Evolutionary conservation across 2,329 filamentous ascomycete species (phyloP).

Genomic region (Talaromyces marneffei): DNA sequence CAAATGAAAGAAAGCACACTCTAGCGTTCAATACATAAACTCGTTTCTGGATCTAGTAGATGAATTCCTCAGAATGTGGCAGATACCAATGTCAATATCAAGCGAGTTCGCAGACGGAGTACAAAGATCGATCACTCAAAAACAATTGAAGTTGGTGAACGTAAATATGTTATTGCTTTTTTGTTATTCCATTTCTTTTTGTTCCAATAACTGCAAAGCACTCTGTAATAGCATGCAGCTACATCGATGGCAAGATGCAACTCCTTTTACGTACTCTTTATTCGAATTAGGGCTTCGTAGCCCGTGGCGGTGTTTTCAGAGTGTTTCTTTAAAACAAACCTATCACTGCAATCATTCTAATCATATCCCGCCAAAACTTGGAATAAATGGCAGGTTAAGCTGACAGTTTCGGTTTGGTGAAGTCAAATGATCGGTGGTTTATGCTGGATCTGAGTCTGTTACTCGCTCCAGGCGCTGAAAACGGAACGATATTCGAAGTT

Average conservation of each 20-base stretch:
- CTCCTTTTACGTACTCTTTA: background rate
- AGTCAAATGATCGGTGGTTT: background rate
- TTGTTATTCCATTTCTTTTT: background rate
- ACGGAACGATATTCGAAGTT: background rate
- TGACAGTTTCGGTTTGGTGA: background rate
- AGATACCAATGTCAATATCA: background rate
- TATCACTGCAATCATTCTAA: background rate
- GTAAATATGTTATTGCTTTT: background rate
- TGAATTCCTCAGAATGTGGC: background rate
- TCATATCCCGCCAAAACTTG: too few relatives aligned
- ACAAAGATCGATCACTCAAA: background rate
- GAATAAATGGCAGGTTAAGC: background rate
- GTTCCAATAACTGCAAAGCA: background rate
- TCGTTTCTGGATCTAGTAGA: background rate
- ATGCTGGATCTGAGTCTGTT: background rate
- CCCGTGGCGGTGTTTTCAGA: background rate
- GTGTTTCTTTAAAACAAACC: background rate
- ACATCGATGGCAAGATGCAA: background rate
- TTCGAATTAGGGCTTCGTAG: background rate
- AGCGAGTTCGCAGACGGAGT: background rate
- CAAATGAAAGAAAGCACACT: background rate
- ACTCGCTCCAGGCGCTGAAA: background rate
- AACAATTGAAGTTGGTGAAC: background rate
- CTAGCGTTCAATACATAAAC: too few relatives aligned
- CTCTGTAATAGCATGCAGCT: background rate